phyloP scores from a whole-genome alignment of 257 asterid genomes.

The Nicotiana obtusifolia region DNA sequence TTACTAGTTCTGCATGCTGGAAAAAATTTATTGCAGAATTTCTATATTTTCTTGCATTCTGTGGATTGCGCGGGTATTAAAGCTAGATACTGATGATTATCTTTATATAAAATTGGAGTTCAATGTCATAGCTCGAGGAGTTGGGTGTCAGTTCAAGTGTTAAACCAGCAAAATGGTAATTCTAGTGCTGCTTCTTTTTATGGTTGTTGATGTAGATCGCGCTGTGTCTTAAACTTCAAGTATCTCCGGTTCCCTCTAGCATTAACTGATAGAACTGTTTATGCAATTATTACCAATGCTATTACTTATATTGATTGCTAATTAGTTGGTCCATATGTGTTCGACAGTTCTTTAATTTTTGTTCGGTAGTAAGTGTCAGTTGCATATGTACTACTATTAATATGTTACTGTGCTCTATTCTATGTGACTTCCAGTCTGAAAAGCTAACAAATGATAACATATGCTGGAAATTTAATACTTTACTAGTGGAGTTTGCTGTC shows the following conservation, averaged over 20 bases:
- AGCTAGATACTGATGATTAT: neutral
- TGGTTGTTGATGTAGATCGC: neutral
- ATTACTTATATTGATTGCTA: neutral
- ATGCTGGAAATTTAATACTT: neutral
- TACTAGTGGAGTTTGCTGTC: neutral
- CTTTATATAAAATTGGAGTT: neutral
- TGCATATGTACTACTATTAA: neutral
- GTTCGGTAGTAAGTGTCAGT: neutral
- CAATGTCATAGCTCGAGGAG: neutral
- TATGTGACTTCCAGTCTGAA: neutral
- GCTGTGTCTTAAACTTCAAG: neutral
- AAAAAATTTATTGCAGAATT: neutral
- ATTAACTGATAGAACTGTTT: neutral
- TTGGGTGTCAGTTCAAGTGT: neutral
- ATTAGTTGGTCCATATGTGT: neutral
- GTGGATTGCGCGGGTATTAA: neutral
- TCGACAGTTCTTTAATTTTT: neutral
- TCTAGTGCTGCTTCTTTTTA: neutral
- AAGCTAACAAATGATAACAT: neutral
- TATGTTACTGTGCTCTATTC: neutral
- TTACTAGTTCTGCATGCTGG: neutral
- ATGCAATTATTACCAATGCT: neutral
- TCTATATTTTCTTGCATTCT: neutral
- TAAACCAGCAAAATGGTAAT: neutral
- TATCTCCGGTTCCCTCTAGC: neutral